Evolutionary conservation across 2,329 filamentous ascomycete genomes (phyloP).

Genomic region (Diplodia scrobiculata): DNA sequence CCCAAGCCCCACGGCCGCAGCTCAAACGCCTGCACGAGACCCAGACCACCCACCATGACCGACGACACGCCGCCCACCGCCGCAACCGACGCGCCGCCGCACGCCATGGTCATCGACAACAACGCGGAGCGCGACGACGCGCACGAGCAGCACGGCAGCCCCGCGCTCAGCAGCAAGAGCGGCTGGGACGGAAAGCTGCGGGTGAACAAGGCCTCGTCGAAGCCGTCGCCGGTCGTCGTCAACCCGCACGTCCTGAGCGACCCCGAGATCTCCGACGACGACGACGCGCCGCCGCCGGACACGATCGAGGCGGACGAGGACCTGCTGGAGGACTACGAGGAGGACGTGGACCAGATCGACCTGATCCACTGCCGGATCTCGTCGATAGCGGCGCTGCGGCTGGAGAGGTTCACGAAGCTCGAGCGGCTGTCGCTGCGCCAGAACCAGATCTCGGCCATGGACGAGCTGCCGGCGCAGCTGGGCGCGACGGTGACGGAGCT

Average conservation of each 20-base stretch:
- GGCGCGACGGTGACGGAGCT: conserved; percentile 74
- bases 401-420: conserved; percentile 79
- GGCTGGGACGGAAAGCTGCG: conserved; percentile 86
- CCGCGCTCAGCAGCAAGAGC: conserved; percentile 38
- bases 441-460: conserved; percentile 80
- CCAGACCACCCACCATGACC: not conserved
- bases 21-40: not conserved
- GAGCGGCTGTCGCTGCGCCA: conserved; percentile 85
- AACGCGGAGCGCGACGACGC: conserved; percentile 6
- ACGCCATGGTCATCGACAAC: conserved; percentile 21
- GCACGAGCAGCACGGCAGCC: not conserved
- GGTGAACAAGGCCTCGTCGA: conserved; percentile 57
- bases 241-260: conserved; percentile 85
- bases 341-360: conserved; percentile 66
- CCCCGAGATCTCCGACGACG: conserved; percentile 77
- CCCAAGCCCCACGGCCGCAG: not conserved
- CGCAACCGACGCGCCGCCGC: conserved; percentile 1
- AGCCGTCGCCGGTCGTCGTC: conserved; percentile 60
- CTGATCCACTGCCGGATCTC: conserved; percentile 83
- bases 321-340: conserved; percentile 60
- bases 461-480: conserved; percentile 70
- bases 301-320: conserved; percentile 80
- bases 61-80: not conserved
- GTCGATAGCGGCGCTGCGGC: conserved; percentile 73
- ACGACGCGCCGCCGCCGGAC: conserved; percentile 64